A percentile compares a stretch with the other conserved stretches of the same genome.
Evolutionary conservation across 176 grass and related monocot genomes (phyloP).

Genomic region (Lolium perenne): DNA sequence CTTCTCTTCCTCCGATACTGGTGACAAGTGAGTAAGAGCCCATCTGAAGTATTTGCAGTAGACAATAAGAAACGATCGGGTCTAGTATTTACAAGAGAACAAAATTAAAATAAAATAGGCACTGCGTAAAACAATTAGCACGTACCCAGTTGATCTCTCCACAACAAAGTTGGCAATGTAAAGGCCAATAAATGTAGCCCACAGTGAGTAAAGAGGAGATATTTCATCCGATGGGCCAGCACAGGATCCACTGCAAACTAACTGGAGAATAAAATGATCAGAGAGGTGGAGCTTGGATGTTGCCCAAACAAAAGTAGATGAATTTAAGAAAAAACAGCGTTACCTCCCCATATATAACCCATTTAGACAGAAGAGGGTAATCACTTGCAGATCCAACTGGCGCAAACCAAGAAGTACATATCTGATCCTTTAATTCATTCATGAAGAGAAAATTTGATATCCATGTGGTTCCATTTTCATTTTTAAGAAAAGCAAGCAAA

Average conservation of each 20-base stretch:
- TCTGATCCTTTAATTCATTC: slow-evolving; percentile 89
- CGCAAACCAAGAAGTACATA: slow-evolving; percentile 95
- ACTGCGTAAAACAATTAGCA: slow-evolving; percentile 33
- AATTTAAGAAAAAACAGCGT: slow-evolving; percentile 21
- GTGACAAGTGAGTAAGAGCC: slow-evolving; percentile 73
- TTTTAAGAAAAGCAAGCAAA: slow-evolving; percentile 62
- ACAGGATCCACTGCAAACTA: slow-evolving; percentile 95
- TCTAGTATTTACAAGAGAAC: slow-evolving; percentile 2
- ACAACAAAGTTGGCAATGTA: slow-evolving; percentile 97
- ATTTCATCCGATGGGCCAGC: slow-evolving; percentile 91
- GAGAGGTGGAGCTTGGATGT: slow-evolving; percentile 38
- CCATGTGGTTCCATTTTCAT: slow-evolving; percentile 68
- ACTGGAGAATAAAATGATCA: slow-evolving; percentile 73
- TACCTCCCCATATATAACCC: slow-evolving; percentile 98
- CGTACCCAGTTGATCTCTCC: slow-evolving; percentile 90
- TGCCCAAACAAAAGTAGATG: background rate
- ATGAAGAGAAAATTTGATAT: slow-evolving; percentile 85
- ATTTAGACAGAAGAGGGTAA: slow-evolving; percentile 87
- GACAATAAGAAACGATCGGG: slow-evolving; percentile 28
- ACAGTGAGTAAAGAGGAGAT: slow-evolving; percentile 90
- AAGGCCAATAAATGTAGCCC: slow-evolving; percentile 91
- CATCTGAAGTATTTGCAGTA: slow-evolving; percentile 65
- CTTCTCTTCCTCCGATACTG: slow-evolving; percentile 70
- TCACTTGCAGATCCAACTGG: slow-evolving; percentile 94
- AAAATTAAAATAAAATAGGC: slow-evolving; percentile 8